Evolutionary conservation across 2,329 filamentous ascomycete species (phyloP).

Genomic region (Trichoderma simmonsii): DNA sequence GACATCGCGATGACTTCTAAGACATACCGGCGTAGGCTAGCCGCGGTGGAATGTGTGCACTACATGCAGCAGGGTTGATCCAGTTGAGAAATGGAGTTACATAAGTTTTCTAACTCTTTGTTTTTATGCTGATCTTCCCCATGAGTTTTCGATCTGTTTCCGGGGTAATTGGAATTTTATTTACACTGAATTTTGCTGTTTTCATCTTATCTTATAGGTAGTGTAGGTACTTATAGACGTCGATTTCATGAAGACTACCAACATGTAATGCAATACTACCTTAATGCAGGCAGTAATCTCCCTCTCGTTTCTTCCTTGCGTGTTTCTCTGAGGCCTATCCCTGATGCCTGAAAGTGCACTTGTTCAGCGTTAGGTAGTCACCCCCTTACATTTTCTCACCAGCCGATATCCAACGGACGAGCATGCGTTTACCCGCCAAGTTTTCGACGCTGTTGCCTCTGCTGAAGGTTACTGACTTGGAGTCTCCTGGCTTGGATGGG

Average conservation of each 20-base stretch:
- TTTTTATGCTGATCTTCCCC: background rate
- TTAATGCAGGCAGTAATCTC: background rate
- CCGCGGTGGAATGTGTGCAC: background rate
- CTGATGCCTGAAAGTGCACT: too few relatives aligned
- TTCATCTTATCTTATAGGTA: background rate
- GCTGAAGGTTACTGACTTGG: background rate
- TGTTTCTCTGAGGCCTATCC: background rate
- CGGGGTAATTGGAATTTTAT: background rate
- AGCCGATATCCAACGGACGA: background rate
- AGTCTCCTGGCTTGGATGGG: background rate
- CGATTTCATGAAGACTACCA: background rate
- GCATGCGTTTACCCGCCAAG: background rate
- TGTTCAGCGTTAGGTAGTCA: too few relatives aligned
- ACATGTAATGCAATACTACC: background rate
- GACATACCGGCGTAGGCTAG: background rate
- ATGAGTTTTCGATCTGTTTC: background rate
- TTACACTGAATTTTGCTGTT: background rate
- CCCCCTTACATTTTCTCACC: background rate
- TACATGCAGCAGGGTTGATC: background rate
- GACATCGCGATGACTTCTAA: background rate
- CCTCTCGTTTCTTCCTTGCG: background rate
- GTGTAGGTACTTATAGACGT: background rate
- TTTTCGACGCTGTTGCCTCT: background rate
- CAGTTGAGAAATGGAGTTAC: background rate
- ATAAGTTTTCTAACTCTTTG: background rate